These are phyloP conservation scores for Xylariales sp. DNA, from an alignment of 2,329 filamentous ascomycete species.

Conservation along the genomic window DNA sequence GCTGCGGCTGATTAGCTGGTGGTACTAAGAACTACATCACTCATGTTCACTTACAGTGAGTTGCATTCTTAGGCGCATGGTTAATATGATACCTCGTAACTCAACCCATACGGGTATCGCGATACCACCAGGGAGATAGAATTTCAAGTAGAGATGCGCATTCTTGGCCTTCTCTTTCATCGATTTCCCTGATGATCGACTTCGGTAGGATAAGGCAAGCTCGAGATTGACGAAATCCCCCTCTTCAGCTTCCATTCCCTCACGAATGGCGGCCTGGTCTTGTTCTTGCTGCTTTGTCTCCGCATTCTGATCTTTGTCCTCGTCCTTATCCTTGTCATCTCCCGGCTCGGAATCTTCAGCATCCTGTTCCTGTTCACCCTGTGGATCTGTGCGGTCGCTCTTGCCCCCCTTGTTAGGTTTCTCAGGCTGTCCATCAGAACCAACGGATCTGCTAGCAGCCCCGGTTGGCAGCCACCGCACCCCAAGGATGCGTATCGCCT, in stretches of 20 bases:
- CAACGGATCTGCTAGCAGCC: slow-evolving; percentile 59
- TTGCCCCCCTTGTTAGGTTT: slow-evolving; percentile 32
- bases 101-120: slow-evolving; percentile 68
- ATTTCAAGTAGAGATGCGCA: slow-evolving; percentile 67
- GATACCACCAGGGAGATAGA: slow-evolving; percentile 58
- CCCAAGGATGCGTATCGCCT: slow-evolving; percentile 65
- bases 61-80: slow-evolving; percentile 64
- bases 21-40: not conserved
- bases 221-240: slow-evolving; percentile 76
- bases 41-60: slow-evolving; percentile 39
- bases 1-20: slow-evolving; percentile 22
- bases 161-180: slow-evolving; percentile 63
- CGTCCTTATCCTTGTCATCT: slow-evolving; percentile 22
- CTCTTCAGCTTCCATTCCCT: slow-evolving; percentile 71
- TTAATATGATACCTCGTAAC: slow-evolving; percentile 66
- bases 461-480: slow-evolving; percentile 69
- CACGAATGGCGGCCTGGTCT: slow-evolving; percentile 33
- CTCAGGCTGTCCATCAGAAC: slow-evolving; percentile 53
- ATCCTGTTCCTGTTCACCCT: slow-evolving; percentile 24
- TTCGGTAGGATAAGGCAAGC: slow-evolving; percentile 68
- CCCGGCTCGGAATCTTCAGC: slow-evolving; percentile 13
- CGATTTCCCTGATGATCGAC: slow-evolving; percentile 54
- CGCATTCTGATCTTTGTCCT: slow-evolving; percentile 23
- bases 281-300: slow-evolving; percentile 31
- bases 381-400: slow-evolving; percentile 45